A percentile compares a stretch with the other conserved stretches of the same genome.
Conservation (phyloP, 768 basidiomycete genomes). For the Tremella fuciformis region DNA sequence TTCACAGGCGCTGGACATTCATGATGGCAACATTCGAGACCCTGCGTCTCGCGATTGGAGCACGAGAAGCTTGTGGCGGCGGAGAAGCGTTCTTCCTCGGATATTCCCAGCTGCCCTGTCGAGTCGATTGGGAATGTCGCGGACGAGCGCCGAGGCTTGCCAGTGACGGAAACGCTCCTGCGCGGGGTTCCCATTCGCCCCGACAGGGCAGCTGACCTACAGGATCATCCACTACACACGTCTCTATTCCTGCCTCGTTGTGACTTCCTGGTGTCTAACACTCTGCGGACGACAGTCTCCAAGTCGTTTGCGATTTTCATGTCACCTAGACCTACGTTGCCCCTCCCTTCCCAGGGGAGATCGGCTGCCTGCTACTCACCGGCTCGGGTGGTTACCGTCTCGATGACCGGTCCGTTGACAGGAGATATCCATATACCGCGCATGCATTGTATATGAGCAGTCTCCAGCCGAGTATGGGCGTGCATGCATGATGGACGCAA, state of each 20-base stretch:
- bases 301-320: conserved; percentile 96
- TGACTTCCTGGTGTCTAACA: conserved; percentile 73
- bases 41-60: no score
- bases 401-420: conserved; percentile 44
- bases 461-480: no score
- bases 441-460: not conserved
- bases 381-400: conserved; percentile 27
- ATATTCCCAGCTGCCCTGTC: not conserved
- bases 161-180: no score
- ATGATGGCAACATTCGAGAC: not conserved
- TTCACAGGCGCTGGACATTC: conserved; percentile 52
- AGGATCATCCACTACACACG: conserved; percentile 1
- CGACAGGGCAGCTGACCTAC: not conserved
- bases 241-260: not conserved
- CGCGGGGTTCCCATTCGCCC: no score
- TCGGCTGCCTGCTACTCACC: conserved; percentile 51
- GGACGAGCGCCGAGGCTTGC: no score
- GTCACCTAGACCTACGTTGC: conserved; percentile 69
- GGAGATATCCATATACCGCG: conserved; percentile 19
- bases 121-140: not conserved
- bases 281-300: conserved; percentile 64
- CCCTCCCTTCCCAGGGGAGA: conserved; percentile 41
- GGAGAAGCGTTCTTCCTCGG: no score
- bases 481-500: no score
- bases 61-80: no score